Evolutionary conservation across 352 stramenopile species (phyloP), one percentile per base, ranked within the genome.

Genomic region (Phytopythium helicoides): DNA sequence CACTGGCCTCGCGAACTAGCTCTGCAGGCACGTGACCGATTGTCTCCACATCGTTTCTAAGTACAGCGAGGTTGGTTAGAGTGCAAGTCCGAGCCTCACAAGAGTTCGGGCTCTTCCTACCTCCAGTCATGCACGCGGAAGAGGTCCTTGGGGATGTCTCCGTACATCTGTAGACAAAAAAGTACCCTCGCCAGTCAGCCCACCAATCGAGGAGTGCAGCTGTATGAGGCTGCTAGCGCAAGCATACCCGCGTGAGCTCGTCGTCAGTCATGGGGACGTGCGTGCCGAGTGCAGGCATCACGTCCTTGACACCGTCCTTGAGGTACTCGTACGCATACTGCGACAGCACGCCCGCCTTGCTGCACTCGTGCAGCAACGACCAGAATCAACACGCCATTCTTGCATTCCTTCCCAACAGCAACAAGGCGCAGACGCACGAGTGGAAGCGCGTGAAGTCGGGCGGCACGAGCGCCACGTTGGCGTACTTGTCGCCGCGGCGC

Each of bases 401-500:
- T 16, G n/a, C 44, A 23, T 44, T 19, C 5, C n/a, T 6, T 18
- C 7, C 1, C 38, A 8, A 21, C 38, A 8, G 6, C 38, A 44
- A 4, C 1, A 35, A 6, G 16, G 12, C 15, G 3, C 25, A 50
- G 6, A 62, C 79, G 58, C 89, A 93, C 60, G 92, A 98, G 79
- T 98, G 92, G 66, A 97, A 98, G 37, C 96, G 79, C 14, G 96
- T 99, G 58, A 96, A 98, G 59, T 99, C 96, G 0, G 96, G 96
- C n/a, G 96, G 95, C 3, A 99, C 71, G 39, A 99, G 74, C 51
- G 95, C 81, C 1, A 94, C 92, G 19, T 92, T 77, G 52, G 74
- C 33, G 36, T 73, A 86, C 49, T 70, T 81, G 35, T 58, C 58
- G 8, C 82, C 73, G 23, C 74, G 68, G 39, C 62, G 51, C 16